These are phyloP conservation scores for Thielaviopsis ethacetica DNA, from an alignment of 2,329 filamentous ascomycete species.

Conservation along the genomic window DNA sequence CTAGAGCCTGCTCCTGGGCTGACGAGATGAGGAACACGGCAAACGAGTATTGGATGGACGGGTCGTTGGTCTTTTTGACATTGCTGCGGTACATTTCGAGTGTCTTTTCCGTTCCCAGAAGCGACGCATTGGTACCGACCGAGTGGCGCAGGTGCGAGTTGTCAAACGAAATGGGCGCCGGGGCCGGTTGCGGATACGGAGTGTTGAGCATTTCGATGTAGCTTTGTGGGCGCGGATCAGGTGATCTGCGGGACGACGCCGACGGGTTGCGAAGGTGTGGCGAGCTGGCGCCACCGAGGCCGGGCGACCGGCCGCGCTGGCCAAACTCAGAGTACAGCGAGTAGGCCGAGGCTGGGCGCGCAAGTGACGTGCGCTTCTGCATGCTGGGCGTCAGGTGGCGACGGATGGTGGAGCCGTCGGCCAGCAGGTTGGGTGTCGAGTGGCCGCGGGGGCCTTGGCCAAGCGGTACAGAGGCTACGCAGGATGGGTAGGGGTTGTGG, in stretches of 20 bases:
- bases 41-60: conserved; percentile 87
- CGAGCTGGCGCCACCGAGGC: conserved; percentile 21
- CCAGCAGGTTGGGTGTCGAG: conserved; percentile 35
- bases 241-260: conserved; percentile 35
- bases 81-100: conserved; percentile 96
- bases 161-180: conserved; percentile 53
- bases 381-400: conserved; percentile 47
- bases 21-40: conserved; percentile 86
- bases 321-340: conserved; percentile 56
- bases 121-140: conserved; percentile 77
- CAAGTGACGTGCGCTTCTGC: conserved; percentile 38
- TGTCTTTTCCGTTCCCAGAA: conserved; percentile 83
- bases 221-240: conserved; percentile 34
- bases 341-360: conserved; percentile 60
- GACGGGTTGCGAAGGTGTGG: conserved; percentile 32
- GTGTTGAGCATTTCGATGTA: conserved; percentile 46
- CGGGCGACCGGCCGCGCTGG: conserved; percentile 45
- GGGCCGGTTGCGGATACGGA: conserved; percentile 65
- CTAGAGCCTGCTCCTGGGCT: conserved; percentile 59
- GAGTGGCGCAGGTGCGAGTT: conserved; percentile 65
- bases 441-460: conserved; percentile 26
- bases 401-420: conserved; percentile 32
- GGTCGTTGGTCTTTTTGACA: conserved; percentile 90
- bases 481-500: conserved; percentile 33
- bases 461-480: conserved; percentile 26